A percentile compares a stretch with the other conserved stretches of the same genome.
Conservation (phyloP, 2,329 filamentous ascomycete species). For the Emydomyces testavorans region DNA sequence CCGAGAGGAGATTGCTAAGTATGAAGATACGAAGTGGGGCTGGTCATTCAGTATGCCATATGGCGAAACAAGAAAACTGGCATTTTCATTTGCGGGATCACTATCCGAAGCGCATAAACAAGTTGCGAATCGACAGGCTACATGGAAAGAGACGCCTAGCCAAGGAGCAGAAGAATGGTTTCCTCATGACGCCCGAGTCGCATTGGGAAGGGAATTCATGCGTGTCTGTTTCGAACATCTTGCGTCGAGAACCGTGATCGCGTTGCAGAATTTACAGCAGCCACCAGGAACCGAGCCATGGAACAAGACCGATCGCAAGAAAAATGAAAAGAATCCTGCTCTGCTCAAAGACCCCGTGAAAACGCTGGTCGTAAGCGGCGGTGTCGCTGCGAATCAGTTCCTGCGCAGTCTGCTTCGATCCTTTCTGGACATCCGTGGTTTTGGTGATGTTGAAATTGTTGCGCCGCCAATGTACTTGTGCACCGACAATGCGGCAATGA, state of each 20-base stretch:
- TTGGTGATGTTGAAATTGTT: conserved; percentile 48
- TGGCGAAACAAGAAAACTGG: conserved; percentile 45
- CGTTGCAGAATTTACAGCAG: conserved; percentile 40
- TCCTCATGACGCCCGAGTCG: conserved; percentile 49
- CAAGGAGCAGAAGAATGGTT: conserved; percentile 26
- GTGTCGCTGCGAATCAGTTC: conserved; percentile 77
- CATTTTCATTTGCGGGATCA: conserved; percentile 65
- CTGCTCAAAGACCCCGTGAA: conserved; percentile 26
- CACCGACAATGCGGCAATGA: conserved; percentile 96
- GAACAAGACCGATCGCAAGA: conserved; percentile 3
- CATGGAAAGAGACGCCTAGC: conserved; percentile 23
- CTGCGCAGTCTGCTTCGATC: conserved; percentile 54
- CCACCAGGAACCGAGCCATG: not conserved
- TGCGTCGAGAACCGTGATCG: conserved; percentile 59
- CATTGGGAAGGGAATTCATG: conserved; percentile 64
- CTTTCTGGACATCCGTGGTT: conserved; percentile 58
- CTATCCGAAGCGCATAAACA: conserved; percentile 53
- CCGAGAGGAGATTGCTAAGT: conserved; percentile 46
- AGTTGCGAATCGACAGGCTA: conserved; percentile 31
- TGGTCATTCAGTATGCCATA: conserved; percentile 64
- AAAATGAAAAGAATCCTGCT: not conserved
- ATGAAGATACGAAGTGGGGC: conserved; percentile 40
- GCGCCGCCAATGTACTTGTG: conserved; percentile 70
- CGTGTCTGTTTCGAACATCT: conserved; percentile 79
- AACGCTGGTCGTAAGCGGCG: conserved; percentile 73